Evolutionary conservation across 257 asterid genomes (phyloP), one percentile per base, ranked within the genome.

Genomic region (Penstemon barbatus): DNA sequence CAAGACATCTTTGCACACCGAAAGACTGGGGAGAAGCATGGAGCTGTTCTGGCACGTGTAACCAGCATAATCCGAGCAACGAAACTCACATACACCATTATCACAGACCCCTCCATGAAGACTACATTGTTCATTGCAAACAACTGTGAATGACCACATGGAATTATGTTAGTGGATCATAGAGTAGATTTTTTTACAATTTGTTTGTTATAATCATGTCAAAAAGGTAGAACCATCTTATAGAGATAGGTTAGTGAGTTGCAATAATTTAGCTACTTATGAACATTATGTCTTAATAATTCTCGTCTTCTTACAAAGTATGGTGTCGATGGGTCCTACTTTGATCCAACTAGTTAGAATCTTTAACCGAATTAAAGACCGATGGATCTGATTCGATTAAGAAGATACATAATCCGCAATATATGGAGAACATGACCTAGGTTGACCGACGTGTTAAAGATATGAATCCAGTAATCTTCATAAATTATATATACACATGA

Each of bases 91-190:
- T 5, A 85, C 86, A 39, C 99, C 98, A 18, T 95, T 84, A 76
- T 95, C 96, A 72, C 99, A 95, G 7, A 95, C 99, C 63, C 99
- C 99, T 52, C 99, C 99, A 6, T 95, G 99, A 43, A 91, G 97
- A 76, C 99, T 95, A 81, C 99, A 95, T 65, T 95, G 99, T 61
- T 95, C 98, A 42, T 95, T 97, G 38, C 99, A 95, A 38, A 87
- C 66, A 66, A 91, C 99, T 95, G 96, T 81, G 66, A 33, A 72
- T 18, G 58, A 50, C 63, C 76, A 72, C 70, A 73, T 3, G 11
- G 36, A 19, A 38, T 9, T 8, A 45, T 15, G 61, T 73, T 12
- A 78, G 15, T 12, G 12, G 38, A 57, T 38, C 40, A 10, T 15
- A 49, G 61, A 67, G 60, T 6, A n/a, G 44, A 41, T 57, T 7